Conservation (phyloP, 805 yeast species). For the Debaryomyces tyrocola region DNA sequence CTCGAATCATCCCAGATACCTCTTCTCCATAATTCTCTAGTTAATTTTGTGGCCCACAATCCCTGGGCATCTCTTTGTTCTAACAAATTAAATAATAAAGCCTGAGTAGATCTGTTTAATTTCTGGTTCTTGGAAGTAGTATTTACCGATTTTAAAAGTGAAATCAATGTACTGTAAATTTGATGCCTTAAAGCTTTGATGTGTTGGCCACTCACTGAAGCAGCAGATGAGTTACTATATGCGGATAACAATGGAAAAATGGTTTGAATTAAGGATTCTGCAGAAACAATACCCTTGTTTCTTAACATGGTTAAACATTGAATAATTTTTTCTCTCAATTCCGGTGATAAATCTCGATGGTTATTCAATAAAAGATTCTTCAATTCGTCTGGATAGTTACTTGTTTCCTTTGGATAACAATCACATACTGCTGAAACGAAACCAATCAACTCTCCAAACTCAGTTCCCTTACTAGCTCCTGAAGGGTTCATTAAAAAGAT, state of each 20-base stretch:
- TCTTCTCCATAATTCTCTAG: constrained; percentile 95
- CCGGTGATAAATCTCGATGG: constrained; percentile 81
- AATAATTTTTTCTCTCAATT: constrained; percentile 85
- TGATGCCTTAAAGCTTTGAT: constrained; percentile 83
- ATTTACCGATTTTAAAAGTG: constrained; percentile 78
- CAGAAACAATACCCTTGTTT: constrained; percentile 74
- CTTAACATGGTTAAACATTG: constrained; percentile 87
- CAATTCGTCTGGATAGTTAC: constrained; percentile 78
- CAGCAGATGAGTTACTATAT: constrained; percentile 47
- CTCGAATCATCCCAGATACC: constrained; percentile 98
- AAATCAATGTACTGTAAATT: constrained; percentile 75
- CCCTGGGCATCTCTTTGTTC: constrained; percentile 80
- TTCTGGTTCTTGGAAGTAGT: constrained; percentile 89
- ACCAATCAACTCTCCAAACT: constrained; percentile 80
- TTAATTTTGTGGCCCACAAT: constrained; percentile 92
- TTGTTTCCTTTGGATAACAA: constrained; percentile 88
- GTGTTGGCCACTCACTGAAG: constrained; percentile 52
- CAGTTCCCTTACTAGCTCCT: constrained; percentile 54
- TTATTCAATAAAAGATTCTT: constrained; percentile 65
- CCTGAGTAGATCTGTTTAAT: constrained; percentile 87
- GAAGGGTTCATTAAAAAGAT: constrained; percentile 74
- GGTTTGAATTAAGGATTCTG: constrained; percentile 82
- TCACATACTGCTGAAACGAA: constrained; percentile 89
- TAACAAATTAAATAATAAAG: constrained; percentile 80
- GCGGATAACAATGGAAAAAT: constrained; percentile 81